A percentile compares a stretch with the other conserved stretches of the same genome.
phyloP scores from a whole-genome alignment of 768 basidiomycete species.

The Serendipita indica region DNA sequence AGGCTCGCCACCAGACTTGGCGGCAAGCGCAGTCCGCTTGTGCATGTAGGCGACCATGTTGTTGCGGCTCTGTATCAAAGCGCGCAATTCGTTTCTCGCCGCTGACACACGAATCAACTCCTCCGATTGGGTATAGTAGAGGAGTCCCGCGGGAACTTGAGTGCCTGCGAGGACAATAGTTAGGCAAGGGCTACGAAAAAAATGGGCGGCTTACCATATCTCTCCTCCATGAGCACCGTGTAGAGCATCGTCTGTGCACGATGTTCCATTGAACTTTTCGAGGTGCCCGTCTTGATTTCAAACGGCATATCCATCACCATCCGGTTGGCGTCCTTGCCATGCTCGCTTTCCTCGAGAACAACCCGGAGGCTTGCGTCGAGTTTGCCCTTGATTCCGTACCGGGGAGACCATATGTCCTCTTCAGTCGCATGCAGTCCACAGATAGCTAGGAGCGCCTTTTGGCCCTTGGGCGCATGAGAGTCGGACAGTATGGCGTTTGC shows the following conservation, averaged over 20 bases:
- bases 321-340: constrained; percentile 17
- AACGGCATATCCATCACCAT: constrained; percentile 47
- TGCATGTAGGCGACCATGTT: constrained; percentile 66
- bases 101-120: constrained; percentile 73
- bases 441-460: constrained; percentile 51
- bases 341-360: constrained; percentile 35
- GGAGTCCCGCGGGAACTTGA: constrained; percentile 63
- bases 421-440: constrained; percentile 71
- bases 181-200: neutral
- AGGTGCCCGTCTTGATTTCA: constrained; percentile 90
- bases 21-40: constrained; percentile 10
- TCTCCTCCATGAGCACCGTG: constrained; percentile 74
- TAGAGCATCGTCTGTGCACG: constrained; percentile 98
- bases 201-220: constrained; percentile 39
- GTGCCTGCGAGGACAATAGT: constrained; percentile 29
- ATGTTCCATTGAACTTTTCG: constrained; percentile 70
- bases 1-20: constrained; percentile 9
- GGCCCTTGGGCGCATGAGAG: constrained; percentile 37
- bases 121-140: constrained; percentile 90
- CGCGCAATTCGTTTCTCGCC: constrained; percentile 68
- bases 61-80: constrained; percentile 68
- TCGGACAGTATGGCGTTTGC: constrained; percentile 50
- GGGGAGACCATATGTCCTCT: constrained; percentile 96
- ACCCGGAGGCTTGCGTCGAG: constrained; percentile 78
- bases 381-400: constrained; percentile 90